phyloP scores from a whole-genome alignment of 2,329 filamentous ascomycete species.

The Cordyceps sp. region DNA sequence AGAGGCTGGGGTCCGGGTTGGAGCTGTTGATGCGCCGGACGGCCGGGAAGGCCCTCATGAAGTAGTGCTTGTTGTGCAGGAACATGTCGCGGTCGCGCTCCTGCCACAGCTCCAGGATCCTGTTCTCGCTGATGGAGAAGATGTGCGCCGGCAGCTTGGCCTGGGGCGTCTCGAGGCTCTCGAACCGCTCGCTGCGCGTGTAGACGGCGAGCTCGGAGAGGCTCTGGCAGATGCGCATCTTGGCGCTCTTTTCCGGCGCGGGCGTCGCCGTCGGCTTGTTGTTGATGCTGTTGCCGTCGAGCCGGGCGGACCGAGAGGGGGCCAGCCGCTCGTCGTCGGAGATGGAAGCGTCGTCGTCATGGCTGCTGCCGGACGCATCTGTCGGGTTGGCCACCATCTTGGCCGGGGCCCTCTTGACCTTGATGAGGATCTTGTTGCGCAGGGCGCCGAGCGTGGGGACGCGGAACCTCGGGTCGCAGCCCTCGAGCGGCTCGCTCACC shows the following conservation, averaged over 20 bases:
- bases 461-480: constrained; percentile 31
- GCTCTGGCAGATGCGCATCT: constrained; percentile 47
- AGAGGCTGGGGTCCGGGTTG: constrained; percentile 85
- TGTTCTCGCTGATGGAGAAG: constrained; percentile 77
- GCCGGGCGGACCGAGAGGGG: constrained; percentile 1
- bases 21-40: constrained; percentile 65
- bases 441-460: constrained; percentile 59
- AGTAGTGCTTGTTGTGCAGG: constrained; percentile 68
- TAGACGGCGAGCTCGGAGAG: constrained; percentile 69
- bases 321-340: constrained; percentile 25
- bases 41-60: constrained; percentile 87
- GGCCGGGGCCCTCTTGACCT: constrained; percentile 48
- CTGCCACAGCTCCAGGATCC: constrained; percentile 40
- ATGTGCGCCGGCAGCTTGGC: constrained; percentile 49
- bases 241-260: constrained; percentile 17
- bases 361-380: constrained; percentile 9
- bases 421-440: constrained; percentile 65
- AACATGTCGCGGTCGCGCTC: constrained; percentile 63
- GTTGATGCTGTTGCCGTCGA: no score
- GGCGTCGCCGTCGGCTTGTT: no score
- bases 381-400: constrained; percentile 14
- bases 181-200: constrained; percentile 72
- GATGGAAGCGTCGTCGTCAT: constrained; percentile 22
- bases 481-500: constrained; percentile 39
- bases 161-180: constrained; percentile 48